Evolutionary conservation across 2,329 filamentous ascomycete species (phyloP), one percentile per base, ranked within the genome.

Genomic region (Ophiostoma australiae): DNA sequence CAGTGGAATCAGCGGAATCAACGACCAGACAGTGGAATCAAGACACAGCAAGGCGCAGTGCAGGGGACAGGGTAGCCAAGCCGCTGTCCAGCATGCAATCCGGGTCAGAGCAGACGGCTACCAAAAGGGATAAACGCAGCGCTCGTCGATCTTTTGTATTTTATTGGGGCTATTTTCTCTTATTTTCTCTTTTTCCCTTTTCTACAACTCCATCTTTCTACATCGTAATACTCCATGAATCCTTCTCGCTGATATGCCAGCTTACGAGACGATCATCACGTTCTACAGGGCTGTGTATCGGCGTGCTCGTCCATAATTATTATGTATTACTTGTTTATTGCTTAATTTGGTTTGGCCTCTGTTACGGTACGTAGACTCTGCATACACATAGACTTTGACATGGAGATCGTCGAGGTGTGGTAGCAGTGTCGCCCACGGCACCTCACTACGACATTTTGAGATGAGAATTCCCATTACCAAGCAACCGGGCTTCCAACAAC

Each of bases 251-350:
- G 15, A 58, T 58, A 58, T 27, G 52, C 52, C 52, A 58, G 52
- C 52, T 27, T 58, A 58, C 52, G 52, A 58, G 52, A 58, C 52
- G 52, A 58, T 17, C 27, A 63, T 63, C 58, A 63, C 58, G 58
- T 63, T 63, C 58, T 63, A 63, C 58, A 63, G 58, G 58, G 58
- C 58, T 63, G 58, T 63, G 58, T 35, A 31, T 20, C n/a, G 3
- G 13, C 10, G 27, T 15, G 7, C 11, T 17, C 58, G 17, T 58
- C 15, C 44, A 17, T 48, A 20, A n/a, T n/a, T n/a, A 41, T 10
- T 41, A 13, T 41, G 10, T 41, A 31, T n/a, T n/a, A n/a, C n/a
- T n/a, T n/a, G 3, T 31, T 31, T 1, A 31, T 31, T 31, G 27
- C 27, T 31, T 31, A 1, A 31, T 31, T 31, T 31, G 27, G 1